These are phyloP conservation scores for Ophiostoma sp. DNA, from an alignment of 2,329 filamentous ascomycete species.

Conservation along the genomic window DNA sequence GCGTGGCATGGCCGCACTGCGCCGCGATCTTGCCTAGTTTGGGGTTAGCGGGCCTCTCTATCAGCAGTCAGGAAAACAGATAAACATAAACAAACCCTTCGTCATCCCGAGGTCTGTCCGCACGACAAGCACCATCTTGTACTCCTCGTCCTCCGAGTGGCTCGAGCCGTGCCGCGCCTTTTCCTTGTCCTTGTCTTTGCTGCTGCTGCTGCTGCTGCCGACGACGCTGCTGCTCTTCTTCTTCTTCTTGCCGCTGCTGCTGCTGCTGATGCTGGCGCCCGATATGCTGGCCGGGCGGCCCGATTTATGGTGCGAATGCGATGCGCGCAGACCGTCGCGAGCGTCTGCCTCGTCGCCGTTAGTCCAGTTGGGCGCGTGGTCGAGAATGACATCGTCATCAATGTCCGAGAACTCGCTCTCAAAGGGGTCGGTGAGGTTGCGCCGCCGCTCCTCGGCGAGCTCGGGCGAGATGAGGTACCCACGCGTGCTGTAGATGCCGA, in stretches of 20 bases:
- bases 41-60: neutral
- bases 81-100: slow-evolving; percentile 67
- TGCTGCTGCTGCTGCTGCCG: slow-evolving; percentile 29
- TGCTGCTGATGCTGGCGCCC: slow-evolving; percentile 28
- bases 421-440: slow-evolving; percentile 54
- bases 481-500: slow-evolving; percentile 67
- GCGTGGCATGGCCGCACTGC: slow-evolving; percentile 90
- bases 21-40: slow-evolving; percentile 86
- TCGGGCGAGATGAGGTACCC: slow-evolving; percentile 55
- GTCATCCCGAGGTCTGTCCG: slow-evolving; percentile 95
- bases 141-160: slow-evolving; percentile 62
- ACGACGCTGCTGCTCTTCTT: slow-evolving; percentile 33
- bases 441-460: slow-evolving; percentile 52
- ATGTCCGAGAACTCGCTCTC: slow-evolving; percentile 67
- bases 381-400: slow-evolving; percentile 55
- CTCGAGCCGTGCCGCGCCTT: slow-evolving; percentile 36
- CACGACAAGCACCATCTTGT: slow-evolving; percentile 89
- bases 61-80: too few species aligned
- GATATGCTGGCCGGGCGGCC: slow-evolving; percentile 15
- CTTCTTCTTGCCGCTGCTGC: slow-evolving; percentile 30
- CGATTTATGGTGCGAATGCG: slow-evolving; percentile 8
- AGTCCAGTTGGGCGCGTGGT: slow-evolving; percentile 63
- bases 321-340: slow-evolving; percentile 49
- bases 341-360: slow-evolving; percentile 57
- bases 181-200: slow-evolving; percentile 38